Percentiles rank a stretch among this genome's conserved stretches.
phyloP scores from a whole-genome alignment of 208 protist genomes.

The Acanthamoeba healyi region DNA sequence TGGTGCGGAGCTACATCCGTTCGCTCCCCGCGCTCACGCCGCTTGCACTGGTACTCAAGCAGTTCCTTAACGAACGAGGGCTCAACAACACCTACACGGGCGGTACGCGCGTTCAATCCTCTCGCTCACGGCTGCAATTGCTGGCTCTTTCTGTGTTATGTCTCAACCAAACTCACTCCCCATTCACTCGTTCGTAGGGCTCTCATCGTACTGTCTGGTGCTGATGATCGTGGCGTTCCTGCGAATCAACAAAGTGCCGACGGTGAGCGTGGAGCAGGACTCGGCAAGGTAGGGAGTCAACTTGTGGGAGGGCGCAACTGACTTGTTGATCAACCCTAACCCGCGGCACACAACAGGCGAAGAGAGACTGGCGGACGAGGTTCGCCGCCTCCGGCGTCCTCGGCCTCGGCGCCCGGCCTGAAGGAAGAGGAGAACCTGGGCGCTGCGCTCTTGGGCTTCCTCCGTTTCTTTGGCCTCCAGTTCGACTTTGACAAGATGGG shows the following conservation, averaged over 20 bases:
- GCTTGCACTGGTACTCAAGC: slow-evolving; percentile 61
- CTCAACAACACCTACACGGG: slow-evolving; percentile 72
- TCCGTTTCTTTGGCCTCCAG: slow-evolving; percentile 54
- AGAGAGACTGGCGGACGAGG: background rate
- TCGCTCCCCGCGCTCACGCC: slow-evolving; percentile 53
- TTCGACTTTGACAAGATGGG: slow-evolving; percentile 73
- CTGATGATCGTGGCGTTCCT: slow-evolving; percentile 71
- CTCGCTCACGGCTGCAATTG: no score
- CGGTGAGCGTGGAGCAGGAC: slow-evolving; percentile 8
- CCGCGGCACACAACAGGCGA: background rate
- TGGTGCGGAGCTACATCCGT: slow-evolving; percentile 64
- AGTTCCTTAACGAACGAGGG: slow-evolving; percentile 29
- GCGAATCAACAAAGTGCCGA: slow-evolving; percentile 54
- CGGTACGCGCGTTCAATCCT: background rate
- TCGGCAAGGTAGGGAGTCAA: background rate
- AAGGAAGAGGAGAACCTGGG: slow-evolving; percentile 75
- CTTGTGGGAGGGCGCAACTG: no score
- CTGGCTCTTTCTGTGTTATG: no score
- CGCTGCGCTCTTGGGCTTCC: slow-evolving; percentile 53
- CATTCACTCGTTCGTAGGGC: background rate
- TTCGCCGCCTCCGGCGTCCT: background rate
- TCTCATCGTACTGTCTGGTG: slow-evolving; percentile 66
- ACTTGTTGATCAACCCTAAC: background rate
- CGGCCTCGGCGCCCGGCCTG: slow-evolving; percentile 6
- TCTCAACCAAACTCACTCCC: background rate